Conservation (phyloP, 1,284 basidiomycete species). For the Phylloboletellus chloephorus region DNA sequence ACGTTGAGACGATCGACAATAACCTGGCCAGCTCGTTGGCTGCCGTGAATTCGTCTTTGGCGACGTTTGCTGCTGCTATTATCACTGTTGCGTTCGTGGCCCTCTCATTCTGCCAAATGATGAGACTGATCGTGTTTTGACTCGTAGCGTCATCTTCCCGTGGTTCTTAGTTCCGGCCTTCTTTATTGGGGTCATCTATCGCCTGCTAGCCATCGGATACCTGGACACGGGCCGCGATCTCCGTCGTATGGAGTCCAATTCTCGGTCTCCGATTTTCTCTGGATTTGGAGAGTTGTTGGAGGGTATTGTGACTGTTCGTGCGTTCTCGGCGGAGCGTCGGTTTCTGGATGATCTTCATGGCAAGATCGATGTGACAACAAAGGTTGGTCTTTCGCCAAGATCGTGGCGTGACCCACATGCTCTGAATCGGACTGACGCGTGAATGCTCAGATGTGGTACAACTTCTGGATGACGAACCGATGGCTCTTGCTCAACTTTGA, state of each 20-base stretch:
- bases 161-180: slow-evolving; percentile 54
- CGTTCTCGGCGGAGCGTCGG: slow-evolving; percentile 77
- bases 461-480: slow-evolving; percentile 76
- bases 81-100: slow-evolving; percentile 29
- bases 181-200: slow-evolving; percentile 48
- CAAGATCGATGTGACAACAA: slow-evolving; percentile 61
- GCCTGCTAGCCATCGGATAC: slow-evolving; percentile 49
- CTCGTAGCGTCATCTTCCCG: slow-evolving; percentile 46
- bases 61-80: slow-evolving; percentile 52
- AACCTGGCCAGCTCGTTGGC: slow-evolving; percentile 51
- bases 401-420: too few relatives aligned
- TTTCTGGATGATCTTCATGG: slow-evolving; percentile 71
- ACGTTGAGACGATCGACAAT: slow-evolving; percentile 45
- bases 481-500: slow-evolving; percentile 79
- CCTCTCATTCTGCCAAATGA: not conserved
- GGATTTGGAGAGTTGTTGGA: slow-evolving; percentile 65
- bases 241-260: slow-evolving; percentile 57
- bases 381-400: slow-evolving; percentile 42
- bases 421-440: slow-evolving; percentile 1
- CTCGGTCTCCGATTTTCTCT: slow-evolving; percentile 55
- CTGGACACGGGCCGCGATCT: slow-evolving; percentile 52
- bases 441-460: slow-evolving; percentile 59
- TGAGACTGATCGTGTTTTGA: slow-evolving; percentile 7
- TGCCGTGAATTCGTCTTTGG: slow-evolving; percentile 67
- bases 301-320: slow-evolving; percentile 78